Evolutionary conservation across 371 early-diverging fungal genomes (phyloP).

Genomic region (Phascolomyces articulosus): DNA sequence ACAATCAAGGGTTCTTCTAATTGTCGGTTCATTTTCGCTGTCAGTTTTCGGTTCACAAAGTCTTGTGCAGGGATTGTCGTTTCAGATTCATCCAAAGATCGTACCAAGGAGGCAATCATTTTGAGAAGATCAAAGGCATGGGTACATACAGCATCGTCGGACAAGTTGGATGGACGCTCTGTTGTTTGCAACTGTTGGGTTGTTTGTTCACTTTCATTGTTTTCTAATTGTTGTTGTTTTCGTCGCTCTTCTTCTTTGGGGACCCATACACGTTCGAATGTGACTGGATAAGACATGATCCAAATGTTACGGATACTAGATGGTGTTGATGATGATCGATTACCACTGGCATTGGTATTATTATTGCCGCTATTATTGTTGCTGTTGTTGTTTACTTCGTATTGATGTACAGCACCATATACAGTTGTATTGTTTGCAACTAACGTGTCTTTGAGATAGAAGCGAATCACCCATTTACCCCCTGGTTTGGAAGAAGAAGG

Average conservation of each 20-base stretch:
- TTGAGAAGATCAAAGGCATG: constrained; percentile 59
- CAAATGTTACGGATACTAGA: constrained; percentile 43
- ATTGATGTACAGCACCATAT: constrained; percentile 64
- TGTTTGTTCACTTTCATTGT: constrained; percentile 15
- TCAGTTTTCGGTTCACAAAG: constrained; percentile 81
- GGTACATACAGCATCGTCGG: constrained; percentile 31
- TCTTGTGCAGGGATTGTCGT: constrained; percentile 43
- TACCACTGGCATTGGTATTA: not conserved
- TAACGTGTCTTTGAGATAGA: constrained; percentile 50
- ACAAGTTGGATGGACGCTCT: constrained; percentile 21
- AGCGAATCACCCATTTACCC: constrained; percentile 57
- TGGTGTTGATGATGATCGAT: not conserved
- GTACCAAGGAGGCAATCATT: constrained; percentile 29
- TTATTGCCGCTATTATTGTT: not conserved
- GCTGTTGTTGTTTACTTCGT: constrained; percentile 33
- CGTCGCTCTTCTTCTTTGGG: constrained; percentile 23
- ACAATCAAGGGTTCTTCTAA: constrained; percentile 89
- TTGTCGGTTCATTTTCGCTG: constrained; percentile 84
- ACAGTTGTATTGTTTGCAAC: constrained; percentile 62
- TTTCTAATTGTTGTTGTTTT: constrained; percentile 21
- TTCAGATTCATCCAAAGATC: constrained; percentile 15
- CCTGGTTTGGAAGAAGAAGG: constrained; percentile 3
- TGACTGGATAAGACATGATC: constrained; percentile 57
- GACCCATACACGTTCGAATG: constrained; percentile 44
- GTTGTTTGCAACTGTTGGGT: constrained; percentile 20